These are phyloP conservation scores for Diplogelasinospora grovesii DNA, from an alignment of 495 filamentous ascomycete species.

Conservation along the genomic window DNA sequence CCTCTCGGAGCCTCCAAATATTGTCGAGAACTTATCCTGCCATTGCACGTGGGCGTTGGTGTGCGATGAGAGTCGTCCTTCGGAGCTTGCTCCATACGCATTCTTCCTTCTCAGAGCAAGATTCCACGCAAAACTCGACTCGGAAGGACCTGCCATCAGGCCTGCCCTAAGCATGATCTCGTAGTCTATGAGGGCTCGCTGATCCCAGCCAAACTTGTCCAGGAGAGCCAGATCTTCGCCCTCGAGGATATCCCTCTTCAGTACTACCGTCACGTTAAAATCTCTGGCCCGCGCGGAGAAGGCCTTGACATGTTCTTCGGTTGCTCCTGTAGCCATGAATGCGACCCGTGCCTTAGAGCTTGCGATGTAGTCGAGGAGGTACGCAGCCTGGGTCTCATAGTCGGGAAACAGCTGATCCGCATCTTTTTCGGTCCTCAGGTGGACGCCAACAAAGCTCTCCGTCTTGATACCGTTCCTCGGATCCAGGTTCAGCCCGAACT, in stretches of 20 bases:
- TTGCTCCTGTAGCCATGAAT: constrained; percentile 27
- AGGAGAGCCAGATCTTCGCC: constrained; percentile 18
- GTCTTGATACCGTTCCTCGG: constrained; percentile 11
- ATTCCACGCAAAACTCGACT: constrained; percentile 30
- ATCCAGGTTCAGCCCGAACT: constrained; percentile 8
- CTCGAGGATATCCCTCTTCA: constrained; percentile 21
- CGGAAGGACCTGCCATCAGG: constrained; percentile 23
- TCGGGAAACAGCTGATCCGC: constrained; percentile 7
- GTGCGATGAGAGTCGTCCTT: not conserved
- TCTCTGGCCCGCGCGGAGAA: constrained; percentile 13
- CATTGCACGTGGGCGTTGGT: constrained; percentile 4
- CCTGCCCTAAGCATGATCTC: constrained; percentile 29
- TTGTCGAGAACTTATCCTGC: constrained; percentile 11
- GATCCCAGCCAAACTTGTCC: constrained; percentile 22
- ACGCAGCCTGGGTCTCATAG: constrained; percentile 13
- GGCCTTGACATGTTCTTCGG: constrained; percentile 11
- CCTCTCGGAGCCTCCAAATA: constrained; percentile 11
- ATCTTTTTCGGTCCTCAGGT: constrained; percentile 20
- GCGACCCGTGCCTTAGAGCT: constrained; percentile 14
- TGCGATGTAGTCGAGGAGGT: constrained; percentile 14
- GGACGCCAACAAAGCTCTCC: constrained; percentile 14
- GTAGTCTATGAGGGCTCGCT: constrained; percentile 32
- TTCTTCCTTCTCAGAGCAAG: constrained; percentile 24
- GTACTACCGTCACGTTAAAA: constrained; percentile 22
- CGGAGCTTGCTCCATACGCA: constrained; percentile 5